phyloP scores from a whole-genome alignment of 129 eudicot species.

The Centella asiatica region DNA sequence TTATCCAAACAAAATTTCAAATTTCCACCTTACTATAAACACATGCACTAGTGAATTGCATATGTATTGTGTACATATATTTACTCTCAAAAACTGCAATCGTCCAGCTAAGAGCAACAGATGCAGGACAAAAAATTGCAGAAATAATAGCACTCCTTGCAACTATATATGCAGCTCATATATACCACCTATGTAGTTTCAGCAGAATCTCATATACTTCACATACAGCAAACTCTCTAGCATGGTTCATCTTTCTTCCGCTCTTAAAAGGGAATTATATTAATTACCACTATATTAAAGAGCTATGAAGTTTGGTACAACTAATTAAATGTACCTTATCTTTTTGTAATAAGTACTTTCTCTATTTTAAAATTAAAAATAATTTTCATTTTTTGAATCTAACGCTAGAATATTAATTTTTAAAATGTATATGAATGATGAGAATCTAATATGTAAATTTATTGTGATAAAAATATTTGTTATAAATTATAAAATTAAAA shows the following conservation, averaged over 20 bases:
- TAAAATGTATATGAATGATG: not conserved
- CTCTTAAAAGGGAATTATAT: no score
- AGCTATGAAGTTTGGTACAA: no score
- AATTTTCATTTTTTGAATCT: no score
- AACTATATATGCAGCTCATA: not conserved
- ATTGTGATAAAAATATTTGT: not conserved
- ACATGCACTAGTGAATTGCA: not conserved
- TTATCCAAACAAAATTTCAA: constrained; percentile 5
- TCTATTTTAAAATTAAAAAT: no score
- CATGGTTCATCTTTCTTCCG: no score
- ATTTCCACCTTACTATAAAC: not conserved
- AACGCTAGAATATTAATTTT: not conserved
- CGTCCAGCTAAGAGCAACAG: constrained; percentile 6
- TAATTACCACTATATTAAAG: no score
- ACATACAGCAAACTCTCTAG: not conserved
- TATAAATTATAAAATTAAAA: no score
- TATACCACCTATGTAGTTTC: not conserved
- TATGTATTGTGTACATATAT: not conserved
- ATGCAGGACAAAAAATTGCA: constrained; percentile 6
- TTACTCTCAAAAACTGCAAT: not conserved
- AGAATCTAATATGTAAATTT: not conserved
- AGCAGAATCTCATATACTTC: not conserved
- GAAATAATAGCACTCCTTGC: constrained; percentile 2
- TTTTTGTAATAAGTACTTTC: no score
- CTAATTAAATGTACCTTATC: no score